phyloP scores from a whole-genome alignment of 352 stramenopile species.

The Blastocystis hominis region DNA sequence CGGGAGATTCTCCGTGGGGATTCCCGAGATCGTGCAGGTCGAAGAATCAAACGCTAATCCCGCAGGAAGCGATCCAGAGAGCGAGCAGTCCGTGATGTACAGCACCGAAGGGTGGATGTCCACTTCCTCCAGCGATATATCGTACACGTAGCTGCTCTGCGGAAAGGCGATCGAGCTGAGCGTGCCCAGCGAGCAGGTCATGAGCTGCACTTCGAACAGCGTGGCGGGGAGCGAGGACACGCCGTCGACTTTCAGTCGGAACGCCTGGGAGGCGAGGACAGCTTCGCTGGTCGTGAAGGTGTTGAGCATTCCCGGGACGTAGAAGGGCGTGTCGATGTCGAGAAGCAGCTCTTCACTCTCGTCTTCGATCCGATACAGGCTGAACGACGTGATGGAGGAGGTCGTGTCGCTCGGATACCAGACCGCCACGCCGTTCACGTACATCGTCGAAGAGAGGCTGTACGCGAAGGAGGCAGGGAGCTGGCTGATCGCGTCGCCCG shows the following conservation, averaged over 20 bases:
- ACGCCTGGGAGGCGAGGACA: not conserved
- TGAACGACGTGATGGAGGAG: not conserved
- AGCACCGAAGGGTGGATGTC: not conserved
- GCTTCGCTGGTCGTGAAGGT: not conserved
- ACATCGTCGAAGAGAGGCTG: not conserved
- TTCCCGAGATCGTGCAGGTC: constrained; percentile 19
- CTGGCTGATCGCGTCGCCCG: not conserved
- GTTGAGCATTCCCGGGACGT: not conserved
- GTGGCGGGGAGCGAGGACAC: not conserved
- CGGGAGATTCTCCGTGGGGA: not conserved
- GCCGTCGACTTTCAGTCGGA: not conserved
- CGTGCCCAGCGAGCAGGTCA: not conserved
- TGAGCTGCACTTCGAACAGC: not conserved
- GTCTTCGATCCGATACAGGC: not conserved
- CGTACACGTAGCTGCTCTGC: not conserved
- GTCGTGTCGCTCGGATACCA: not conserved
- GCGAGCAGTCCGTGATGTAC: not conserved
- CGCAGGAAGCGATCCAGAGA: not conserved
- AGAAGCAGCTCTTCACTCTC: not conserved
- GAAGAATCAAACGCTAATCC: constrained; percentile 3
- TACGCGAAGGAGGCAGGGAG: not conserved
- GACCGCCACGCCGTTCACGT: not conserved
- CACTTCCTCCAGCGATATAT: not conserved
- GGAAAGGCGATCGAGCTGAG: not conserved
- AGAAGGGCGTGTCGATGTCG: not conserved